A percentile compares a stretch with the other conserved stretches of the same genome.
Evolutionary conservation across 140 eudicot species (phyloP).

Genomic region (Oenanthe javanica): DNA sequence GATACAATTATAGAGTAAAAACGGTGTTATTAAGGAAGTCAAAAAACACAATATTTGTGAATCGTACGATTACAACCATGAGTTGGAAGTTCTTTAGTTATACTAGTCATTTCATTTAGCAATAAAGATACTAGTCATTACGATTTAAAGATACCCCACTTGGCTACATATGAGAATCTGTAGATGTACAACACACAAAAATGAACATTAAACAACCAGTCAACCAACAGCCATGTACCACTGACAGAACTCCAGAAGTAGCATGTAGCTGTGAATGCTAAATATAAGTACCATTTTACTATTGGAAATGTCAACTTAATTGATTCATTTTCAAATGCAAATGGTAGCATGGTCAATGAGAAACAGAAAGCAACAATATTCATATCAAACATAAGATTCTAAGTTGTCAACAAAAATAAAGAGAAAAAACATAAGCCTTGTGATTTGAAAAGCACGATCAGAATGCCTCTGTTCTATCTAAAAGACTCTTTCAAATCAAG

Average conservation of each 20-base stretch:
- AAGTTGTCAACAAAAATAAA: not conserved
- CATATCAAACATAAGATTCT: not conserved
- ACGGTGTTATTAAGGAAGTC: not conserved
- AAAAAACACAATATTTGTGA: not conserved
- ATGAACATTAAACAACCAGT: not conserved
- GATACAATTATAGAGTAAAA: conserved; percentile 3
- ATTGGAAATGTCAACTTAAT: not conserved
- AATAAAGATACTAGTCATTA: not conserved
- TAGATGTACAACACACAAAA: not conserved
- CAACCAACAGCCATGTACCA: not conserved
- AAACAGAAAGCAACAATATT: not conserved
- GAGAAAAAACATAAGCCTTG: not conserved
- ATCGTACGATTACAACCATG: not conserved
- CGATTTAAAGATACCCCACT: not conserved
- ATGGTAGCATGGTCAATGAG: not conserved
- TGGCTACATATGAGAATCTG: not conserved
- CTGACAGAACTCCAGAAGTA: not conserved
- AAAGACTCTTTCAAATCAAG: too few relatives aligned
- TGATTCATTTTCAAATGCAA: not conserved
- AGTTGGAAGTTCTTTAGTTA: not conserved
- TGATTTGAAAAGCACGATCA: not conserved
- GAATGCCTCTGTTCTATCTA: too few relatives aligned
- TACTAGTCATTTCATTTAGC: not conserved
- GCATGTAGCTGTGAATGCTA: not conserved
- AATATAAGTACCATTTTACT: not conserved